phyloP scores from a whole-genome alignment of 2,329 filamentous ascomycete genomes.

The Epichloe gansuensis region DNA sequence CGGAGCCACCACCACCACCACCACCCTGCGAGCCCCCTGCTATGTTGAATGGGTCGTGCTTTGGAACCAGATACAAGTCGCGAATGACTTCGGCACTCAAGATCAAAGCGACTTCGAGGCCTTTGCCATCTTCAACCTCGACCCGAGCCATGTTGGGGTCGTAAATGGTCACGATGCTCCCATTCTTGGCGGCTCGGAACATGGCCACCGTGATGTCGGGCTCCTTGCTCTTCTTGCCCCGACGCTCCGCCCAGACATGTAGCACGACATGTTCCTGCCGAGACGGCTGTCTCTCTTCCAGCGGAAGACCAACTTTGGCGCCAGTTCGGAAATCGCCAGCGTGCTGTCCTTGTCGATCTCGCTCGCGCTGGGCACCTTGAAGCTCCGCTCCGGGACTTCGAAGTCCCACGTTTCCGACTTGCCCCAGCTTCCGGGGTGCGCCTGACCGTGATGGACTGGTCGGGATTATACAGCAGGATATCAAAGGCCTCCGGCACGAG shows the following conservation, averaged over 20 bases:
- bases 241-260: constrained; percentile 66
- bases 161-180: constrained; percentile 66
- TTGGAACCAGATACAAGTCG: constrained; percentile 51
- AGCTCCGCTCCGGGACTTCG: constrained; percentile 77
- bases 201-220: constrained; percentile 92
- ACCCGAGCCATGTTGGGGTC: constrained; percentile 85
- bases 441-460: constrained; percentile 64
- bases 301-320: constrained; percentile 69
- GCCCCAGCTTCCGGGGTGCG: constrained; percentile 69
- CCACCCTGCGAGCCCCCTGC: constrained; percentile 24
- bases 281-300: constrained; percentile 85
- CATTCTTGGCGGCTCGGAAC: constrained; percentile 57
- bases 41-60: constrained; percentile 70
- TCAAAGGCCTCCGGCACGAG: constrained; percentile 66
- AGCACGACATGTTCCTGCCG: constrained; percentile 80
- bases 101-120: constrained; percentile 70
- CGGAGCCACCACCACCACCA: neutral
- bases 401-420: constrained; percentile 79
- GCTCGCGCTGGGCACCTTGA: constrained; percentile 67
- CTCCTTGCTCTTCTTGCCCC: constrained; percentile 73
- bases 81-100: constrained; percentile 51
- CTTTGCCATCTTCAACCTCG: constrained; percentile 89
- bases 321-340: constrained; percentile 31
- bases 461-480: constrained; percentile 89
- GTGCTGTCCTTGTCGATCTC: constrained; percentile 59